Conservation (phyloP, 306 rosid species). For the Quercus aquifolioides region DNA sequence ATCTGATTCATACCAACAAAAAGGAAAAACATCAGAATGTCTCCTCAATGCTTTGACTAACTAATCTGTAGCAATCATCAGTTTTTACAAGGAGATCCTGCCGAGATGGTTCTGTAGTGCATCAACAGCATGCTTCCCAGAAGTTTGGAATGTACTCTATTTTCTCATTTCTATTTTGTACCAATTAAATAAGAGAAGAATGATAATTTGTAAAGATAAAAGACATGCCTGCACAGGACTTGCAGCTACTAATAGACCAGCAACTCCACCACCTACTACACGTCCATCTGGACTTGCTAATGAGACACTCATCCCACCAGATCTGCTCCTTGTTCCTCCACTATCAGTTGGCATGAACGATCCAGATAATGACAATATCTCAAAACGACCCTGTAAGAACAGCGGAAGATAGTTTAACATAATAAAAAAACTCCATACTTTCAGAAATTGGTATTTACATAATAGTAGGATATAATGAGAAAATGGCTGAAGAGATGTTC, state of each 20-base stretch:
- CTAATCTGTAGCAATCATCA: not conserved
- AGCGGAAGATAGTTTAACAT: slow-evolving; percentile 1
- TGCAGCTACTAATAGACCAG: slow-evolving; percentile 90
- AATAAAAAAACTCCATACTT: not conserved
- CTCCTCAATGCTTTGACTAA: not conserved
- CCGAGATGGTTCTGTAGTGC: not conserved
- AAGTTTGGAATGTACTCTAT: not conserved
- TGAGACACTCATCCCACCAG: slow-evolving; percentile 97
- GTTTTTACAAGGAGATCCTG: not conserved
- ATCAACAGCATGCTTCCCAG: not conserved
- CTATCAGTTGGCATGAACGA: slow-evolving; percentile 87
- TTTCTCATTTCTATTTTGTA: not conserved
- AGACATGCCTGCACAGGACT: slow-evolving; percentile 77
- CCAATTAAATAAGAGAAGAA: not conserved
- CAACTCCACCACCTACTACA: slow-evolving; percentile 94
- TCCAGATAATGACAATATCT: slow-evolving; percentile 86
- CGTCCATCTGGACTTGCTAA: slow-evolving; percentile 94
- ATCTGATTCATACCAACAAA: slow-evolving; percentile 50
- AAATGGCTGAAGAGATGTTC: not conserved
- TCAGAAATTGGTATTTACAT: not conserved
- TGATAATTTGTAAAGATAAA: not conserved
- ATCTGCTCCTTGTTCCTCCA: slow-evolving; percentile 87
- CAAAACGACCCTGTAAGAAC: slow-evolving; percentile 76
- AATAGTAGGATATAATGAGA: not conserved
- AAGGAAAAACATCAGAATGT: slow-evolving; percentile 18